Base-by-base conservation (phyloP, 345 rosid species). In the Lepidium africanum region DNA sequence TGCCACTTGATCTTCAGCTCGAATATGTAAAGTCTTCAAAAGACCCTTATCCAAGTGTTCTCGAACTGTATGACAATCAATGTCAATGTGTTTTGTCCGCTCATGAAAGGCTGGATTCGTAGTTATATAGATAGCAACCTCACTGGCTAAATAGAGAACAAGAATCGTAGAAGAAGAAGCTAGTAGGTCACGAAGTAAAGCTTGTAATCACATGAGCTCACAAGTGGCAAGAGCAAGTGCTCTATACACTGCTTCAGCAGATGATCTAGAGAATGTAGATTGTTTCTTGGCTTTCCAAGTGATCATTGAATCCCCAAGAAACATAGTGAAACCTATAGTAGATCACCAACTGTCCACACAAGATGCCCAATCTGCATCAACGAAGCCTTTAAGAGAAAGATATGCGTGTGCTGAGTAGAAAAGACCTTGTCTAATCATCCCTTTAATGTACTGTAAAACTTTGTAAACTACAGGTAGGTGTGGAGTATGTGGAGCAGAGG, bases 161-260 rank as follows among this genome's bases (percentile, higher is more conserved):
- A 9, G 36, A 12, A 12, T 7, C 0, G 3, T 1, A 5, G 36
- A 17, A 0, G 15, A 23, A 3, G 1, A 6, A 1, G 1, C 14
- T 0, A 12, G 11, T 2, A 51, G 12, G 9, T 7, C 56, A 0
- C 2, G 0, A 0, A 51, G 13, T 0, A 47, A 2, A 0, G 25
- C 11, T 2, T 3, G 1, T 5, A 49, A 4, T 33, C 33, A 49
- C 0, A 5, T 7, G 4, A 49, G 23, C 3, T 49, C 54, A 5
- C 27, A 21, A 0, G 54, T 10, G 0, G 32, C 33, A 0, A 21
- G 1, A 11, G 54, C 7, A 0, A 21, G 7, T 0, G 54, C 33
- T 2, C 14, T 2, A 21, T 49, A 49, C 1, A 21, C 14, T 1
- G 33, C 30, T 10, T 48, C 46, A 5, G 46, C 46, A 42, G 46